Percentiles rank a stretch among this genome's conserved stretches.
phyloP scores from a whole-genome alignment of 2,329 filamentous ascomycete genomes.

The Xylaria multiplex region DNA sequence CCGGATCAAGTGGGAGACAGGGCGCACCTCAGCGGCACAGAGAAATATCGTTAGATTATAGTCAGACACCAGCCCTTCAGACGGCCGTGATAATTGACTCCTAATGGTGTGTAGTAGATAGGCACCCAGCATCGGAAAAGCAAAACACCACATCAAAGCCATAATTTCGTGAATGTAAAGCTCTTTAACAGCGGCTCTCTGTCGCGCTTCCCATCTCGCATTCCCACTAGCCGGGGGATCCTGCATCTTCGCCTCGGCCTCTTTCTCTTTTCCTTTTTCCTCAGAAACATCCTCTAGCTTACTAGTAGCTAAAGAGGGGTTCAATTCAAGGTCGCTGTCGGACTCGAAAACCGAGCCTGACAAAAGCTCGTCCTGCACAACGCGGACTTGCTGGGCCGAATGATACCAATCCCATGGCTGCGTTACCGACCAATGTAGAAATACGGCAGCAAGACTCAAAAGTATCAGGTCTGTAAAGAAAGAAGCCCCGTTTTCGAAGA shows the following conservation, averaged over 20 bases:
- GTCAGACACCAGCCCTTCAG: slow-evolving; percentile 88
- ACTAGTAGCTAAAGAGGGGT: slow-evolving; percentile 35
- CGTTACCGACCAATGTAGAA: slow-evolving; percentile 91
- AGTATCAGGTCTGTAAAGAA: slow-evolving; percentile 88
- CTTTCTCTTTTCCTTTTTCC: slow-evolving; percentile 49
- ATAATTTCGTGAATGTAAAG: slow-evolving; percentile 79
- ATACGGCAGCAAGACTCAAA: slow-evolving; percentile 80
- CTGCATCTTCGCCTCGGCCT: slow-evolving; percentile 29
- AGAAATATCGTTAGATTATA: slow-evolving; percentile 94
- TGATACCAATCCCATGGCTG: slow-evolving; percentile 89
- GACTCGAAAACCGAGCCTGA: slow-evolving; percentile 56
- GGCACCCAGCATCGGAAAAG: slow-evolving; percentile 80
- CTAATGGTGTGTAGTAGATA: slow-evolving; percentile 86
- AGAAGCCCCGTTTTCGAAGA: slow-evolving; percentile 85
- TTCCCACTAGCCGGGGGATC: not conserved
- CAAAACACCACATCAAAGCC: slow-evolving; percentile 81
- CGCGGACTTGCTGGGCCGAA: slow-evolving; percentile 71
- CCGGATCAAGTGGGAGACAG: slow-evolving; percentile 82
- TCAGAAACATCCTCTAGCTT: slow-evolving; percentile 58
- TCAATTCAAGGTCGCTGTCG: slow-evolving; percentile 56
- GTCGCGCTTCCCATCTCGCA: slow-evolving; percentile 42
- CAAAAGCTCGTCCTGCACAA: slow-evolving; percentile 58
- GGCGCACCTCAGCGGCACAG: slow-evolving; percentile 85
- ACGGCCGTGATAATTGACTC: slow-evolving; percentile 80
- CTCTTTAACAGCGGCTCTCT: slow-evolving; percentile 64